Evolutionary conservation across 2,329 filamentous ascomycete species (phyloP), one percentile per base, ranked within the genome.

Genomic region (Epichloe sibirici): DNA sequence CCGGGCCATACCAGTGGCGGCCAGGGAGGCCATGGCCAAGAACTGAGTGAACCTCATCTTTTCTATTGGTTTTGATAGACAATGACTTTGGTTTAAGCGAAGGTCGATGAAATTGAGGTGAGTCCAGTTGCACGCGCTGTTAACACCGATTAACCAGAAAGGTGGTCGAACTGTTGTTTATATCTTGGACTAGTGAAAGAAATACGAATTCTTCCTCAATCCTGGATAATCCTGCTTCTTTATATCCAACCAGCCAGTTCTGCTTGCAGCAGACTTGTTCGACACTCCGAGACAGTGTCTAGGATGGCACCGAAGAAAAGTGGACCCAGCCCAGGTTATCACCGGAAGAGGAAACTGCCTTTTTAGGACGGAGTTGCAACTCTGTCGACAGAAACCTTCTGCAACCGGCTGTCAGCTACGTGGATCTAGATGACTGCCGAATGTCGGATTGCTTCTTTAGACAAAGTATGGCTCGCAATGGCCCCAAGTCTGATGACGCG

Each of bases 41-140:
- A 65, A 48, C 54, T 66, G 63, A 54, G 60, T 56, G 56, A 66
- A 58, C 59, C 63, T 69, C 69, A 72, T 72, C 8, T 57, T 67
- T 60, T 55, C 45, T 44, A 17, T 49, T 49, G 28, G 9, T 25
- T 44, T 21, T 11, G 40, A 21, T 42, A 6, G 40, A 15, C 45
- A 47, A 45, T 38, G 23, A 15, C 5, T 39, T 35, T 13, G 28
- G 13, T 15, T 17, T 46, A 43, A 59, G 54, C 52, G 52, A 56
- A 46, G 48, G 54, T 55, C 15, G 56, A 52, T 52, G 50, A 58
- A 56, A 52, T 55, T 59, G 50, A 53, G 44, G 17, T n/a, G 28
- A n/a, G 6, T n/a, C 5, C 25, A n/a, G 11, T 43, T 21, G 25
- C 21, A 21, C 21, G 46, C 11, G 35, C 12, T 43, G 8, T 5